Conservation (phyloP, 805 yeast species). For the Schwanniomyces vanrijiae region DNA sequence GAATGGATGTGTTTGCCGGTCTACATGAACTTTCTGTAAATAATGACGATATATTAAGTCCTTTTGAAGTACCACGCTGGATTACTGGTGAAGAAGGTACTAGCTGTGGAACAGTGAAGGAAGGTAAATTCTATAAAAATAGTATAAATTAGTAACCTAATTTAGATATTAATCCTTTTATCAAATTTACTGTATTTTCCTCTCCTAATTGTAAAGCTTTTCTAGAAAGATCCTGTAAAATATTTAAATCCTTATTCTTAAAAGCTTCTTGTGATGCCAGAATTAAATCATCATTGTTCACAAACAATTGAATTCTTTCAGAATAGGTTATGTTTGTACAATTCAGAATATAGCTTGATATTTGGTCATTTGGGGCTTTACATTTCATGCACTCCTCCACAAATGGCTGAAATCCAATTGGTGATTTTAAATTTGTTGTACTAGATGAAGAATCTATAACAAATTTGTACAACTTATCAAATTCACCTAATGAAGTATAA, state of each 20-base stretch:
- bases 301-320: slow-evolving; percentile 49
- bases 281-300: slow-evolving; percentile 51
- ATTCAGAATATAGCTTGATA: slow-evolving; percentile 57
- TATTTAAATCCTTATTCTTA: slow-evolving; percentile 41
- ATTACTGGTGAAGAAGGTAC: slow-evolving; percentile 72
- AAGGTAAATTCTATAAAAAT: slow-evolving; percentile 14
- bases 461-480: slow-evolving; percentile 35
- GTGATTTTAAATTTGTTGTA: slow-evolving; percentile 48
- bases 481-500: slow-evolving; percentile 26
- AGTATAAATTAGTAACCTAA: slow-evolving; percentile 21
- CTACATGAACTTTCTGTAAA: slow-evolving; percentile 60
- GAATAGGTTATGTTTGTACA: slow-evolving; percentile 46
- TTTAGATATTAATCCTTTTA: slow-evolving; percentile 22
- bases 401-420: slow-evolving; percentile 71
- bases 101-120: slow-evolving; percentile 42
- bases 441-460: slow-evolving; percentile 15
- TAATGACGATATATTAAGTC: slow-evolving; percentile 45
- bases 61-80: slow-evolving; percentile 69
- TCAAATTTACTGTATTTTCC: slow-evolving; percentile 9
- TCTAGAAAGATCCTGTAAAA: slow-evolving; percentile 22
- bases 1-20: slow-evolving; percentile 78
- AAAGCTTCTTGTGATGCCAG: slow-evolving; percentile 52
- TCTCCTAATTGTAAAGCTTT: slow-evolving; percentile 14
- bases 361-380: slow-evolving; percentile 57
- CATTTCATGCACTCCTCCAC: slow-evolving; percentile 49